Evolutionary conservation across 208 protist species (phyloP).

Genomic region (Lotmaria passim): DNA sequence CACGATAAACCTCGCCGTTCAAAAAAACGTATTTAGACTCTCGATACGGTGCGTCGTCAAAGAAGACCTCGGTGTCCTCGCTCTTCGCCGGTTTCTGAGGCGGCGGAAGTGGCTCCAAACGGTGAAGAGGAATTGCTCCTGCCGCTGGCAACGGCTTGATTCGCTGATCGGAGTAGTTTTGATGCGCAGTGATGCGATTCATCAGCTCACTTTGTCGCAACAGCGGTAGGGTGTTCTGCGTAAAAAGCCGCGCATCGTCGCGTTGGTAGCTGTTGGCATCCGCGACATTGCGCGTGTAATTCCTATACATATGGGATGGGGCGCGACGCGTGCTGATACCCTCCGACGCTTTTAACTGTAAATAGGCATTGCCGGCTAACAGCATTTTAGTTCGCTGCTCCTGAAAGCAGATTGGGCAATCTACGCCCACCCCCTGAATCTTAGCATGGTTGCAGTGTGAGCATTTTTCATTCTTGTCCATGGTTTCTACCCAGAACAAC

Average conservation of each 20-base stretch:
- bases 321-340: constrained; percentile 12
- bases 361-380: constrained; percentile 6
- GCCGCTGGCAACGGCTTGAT: constrained; percentile 5
- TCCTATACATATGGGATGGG: not conserved
- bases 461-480: constrained; percentile 10
- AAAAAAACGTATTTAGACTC: constrained; percentile 9
- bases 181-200: constrained; percentile 11
- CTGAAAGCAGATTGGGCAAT: constrained; percentile 19
- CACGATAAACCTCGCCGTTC: constrained; percentile 12
- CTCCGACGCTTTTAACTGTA: constrained; percentile 17
- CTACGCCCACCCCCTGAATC: not conserved
- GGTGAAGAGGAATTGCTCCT: constrained; percentile 6
- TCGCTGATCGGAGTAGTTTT: not conserved
- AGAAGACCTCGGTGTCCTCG: constrained; percentile 8
- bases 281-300: not conserved
- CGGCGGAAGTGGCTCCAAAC: not conserved
- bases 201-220: constrained; percentile 18
- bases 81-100: not conserved
- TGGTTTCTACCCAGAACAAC: not conserved
- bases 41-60: constrained; percentile 20
- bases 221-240: not conserved
- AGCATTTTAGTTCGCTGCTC: constrained; percentile 24
- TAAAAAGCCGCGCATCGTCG: not conserved
- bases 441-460: constrained; percentile 7
- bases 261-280: not conserved